Evolutionary conservation across 371 early-diverging fungal genomes (phyloP), one percentile per base, ranked within the genome.

Genomic region (Sanchytrium tribonematis): DNA sequence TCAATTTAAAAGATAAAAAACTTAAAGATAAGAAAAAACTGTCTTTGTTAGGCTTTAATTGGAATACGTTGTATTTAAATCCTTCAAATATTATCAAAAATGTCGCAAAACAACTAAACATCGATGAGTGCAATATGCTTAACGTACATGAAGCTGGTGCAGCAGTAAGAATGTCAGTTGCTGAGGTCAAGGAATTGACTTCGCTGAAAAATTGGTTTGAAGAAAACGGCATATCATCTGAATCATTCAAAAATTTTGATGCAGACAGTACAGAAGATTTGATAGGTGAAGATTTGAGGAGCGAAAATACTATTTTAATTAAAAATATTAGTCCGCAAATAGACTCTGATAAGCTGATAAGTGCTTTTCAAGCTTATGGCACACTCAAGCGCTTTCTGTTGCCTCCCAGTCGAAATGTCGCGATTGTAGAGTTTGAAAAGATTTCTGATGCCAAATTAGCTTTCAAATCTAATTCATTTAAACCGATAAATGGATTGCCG

Each of bases 361-460:
- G 48, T 5, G 5, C 12, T 5, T 48, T 48, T 22, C 48, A 48
- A 48, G 22, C 5, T 12, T 48, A 12, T 48, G 48, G 48, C 22
- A 22, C 5, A 5, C 5, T 67, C 17, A 27, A 16, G 17, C 5
- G 68, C 5, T 27, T 84, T 1, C 75, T 94, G 65, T 82, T 95
- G 69, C 96, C 96, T 0, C 94, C 97, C n/a, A 83, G 93, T 31
- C 81, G 84, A 70, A 91, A 95, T 0, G 85, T 97, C 31, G 97
- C 93, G 2, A 83, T 97, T 31, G 88, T 95, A 1, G 97, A 97
- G 75, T 93, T 87, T 72, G 69, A 86, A 72, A 85, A 89, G 71
- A 85, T 88, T 0, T 87, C 82, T 68, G 94, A 95, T 75, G 91
- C 95, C 1, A 85, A 90, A 69, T 75, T 83, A 1, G 97, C 97